A percentile compares a stretch with the other conserved stretches of the same genome.
phyloP scores from a whole-genome alignment of 179 eudicot genomes.

The Beta lomatogona region DNA sequence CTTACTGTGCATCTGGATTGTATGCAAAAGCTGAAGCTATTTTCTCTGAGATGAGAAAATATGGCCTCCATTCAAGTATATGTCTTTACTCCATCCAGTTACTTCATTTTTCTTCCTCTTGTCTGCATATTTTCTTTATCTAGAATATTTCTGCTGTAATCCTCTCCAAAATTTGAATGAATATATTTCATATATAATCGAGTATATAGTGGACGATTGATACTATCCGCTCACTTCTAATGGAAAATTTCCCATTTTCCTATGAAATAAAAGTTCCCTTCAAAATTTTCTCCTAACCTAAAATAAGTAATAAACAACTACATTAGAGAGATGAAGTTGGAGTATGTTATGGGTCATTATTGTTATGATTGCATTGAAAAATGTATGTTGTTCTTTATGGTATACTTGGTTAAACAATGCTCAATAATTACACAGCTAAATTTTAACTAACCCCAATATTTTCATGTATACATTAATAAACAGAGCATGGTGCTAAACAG shows the following conservation, averaged over 20 bases:
- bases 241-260: background rate
- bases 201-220: background rate
- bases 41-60: slow-evolving; percentile 59
- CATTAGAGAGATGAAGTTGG: no score
- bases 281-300: no score
- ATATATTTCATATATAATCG: background rate
- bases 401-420: no score
- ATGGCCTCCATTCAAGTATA: slow-evolving; percentile 70
- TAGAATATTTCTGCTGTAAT: background rate
- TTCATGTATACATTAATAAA: no score
- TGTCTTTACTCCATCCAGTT: slow-evolving; percentile 5
- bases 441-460: no score
- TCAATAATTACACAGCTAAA: no score
- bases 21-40: slow-evolving; percentile 77
- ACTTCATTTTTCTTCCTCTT: background rate
- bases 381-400: no score
- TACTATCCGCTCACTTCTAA: background rate
- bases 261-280: no score
- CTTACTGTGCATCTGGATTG: slow-evolving; percentile 66
- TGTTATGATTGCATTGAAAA: no score
- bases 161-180: background rate
- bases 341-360: no score
- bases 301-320: no score
- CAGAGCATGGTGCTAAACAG: no score
- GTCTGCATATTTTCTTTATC: background rate